These are phyloP conservation scores for Coffea eugenioides DNA, from an alignment of 257 asterid species.

Conservation along the genomic window DNA sequence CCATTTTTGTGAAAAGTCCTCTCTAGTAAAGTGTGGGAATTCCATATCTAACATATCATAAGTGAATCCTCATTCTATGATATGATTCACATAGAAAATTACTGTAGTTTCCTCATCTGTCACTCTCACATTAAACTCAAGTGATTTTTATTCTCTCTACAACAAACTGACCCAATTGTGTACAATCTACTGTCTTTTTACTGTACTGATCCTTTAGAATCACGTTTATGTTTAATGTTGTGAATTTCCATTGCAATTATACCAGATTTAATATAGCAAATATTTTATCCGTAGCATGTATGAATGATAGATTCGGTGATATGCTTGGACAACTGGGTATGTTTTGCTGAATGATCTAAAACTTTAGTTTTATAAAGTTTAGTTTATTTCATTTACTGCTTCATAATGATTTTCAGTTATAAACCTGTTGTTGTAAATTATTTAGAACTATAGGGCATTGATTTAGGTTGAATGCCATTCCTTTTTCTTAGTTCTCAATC, in stretches of 20 bases:
- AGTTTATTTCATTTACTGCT: background rate
- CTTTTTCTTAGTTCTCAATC: background rate
- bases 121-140: background rate
- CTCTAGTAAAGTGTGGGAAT: background rate
- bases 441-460: background rate
- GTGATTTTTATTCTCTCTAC: background rate
- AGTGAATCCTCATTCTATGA: background rate
- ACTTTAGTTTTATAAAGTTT: background rate
- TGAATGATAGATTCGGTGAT: background rate
- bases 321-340: background rate
- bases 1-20: background rate
- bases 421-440: background rate
- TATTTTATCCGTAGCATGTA: too few species aligned
- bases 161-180: background rate
- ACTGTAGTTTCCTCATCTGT: background rate
- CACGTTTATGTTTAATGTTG: background rate
- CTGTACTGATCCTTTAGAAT: background rate
- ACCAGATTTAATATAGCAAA: background rate
- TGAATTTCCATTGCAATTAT: background rate
- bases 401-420: background rate
- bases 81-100: background rate
- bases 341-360: background rate
- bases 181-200: too few species aligned
- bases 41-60: background rate
- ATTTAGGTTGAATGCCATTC: background rate